Base-by-base conservation (phyloP, 495 filamentous ascomycete species). In the Talaromyces borbonicus region DNA sequence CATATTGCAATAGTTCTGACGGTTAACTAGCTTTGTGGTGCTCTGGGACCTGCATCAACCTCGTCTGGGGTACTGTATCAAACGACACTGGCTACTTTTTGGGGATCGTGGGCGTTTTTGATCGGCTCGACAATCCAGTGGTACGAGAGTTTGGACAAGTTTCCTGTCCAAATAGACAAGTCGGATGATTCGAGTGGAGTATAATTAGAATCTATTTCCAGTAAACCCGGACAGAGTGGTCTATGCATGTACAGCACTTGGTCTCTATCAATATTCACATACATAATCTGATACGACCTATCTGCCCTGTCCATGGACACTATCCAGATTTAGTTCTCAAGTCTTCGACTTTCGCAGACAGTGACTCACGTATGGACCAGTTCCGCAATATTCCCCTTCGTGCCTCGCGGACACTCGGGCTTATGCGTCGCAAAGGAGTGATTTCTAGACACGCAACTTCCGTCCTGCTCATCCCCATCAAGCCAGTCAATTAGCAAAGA, bases 101-200 rank as follows among this genome's bases (percentile, higher is more conserved):
- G 81, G 70, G 83, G 81, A 0, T 75, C 70, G 4, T 84, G 78
- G 78, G 79, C 79, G 20, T 86, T 85, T 49, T 63, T 85, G 57
- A 74, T 83, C 33, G 80, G 79, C 0, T 80, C 76, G 49, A 58
- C 58, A 6, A 65, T 83, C 19, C 81, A 84, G 65, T 80, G 75
- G 75, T 84, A 77, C 56, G 79, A 83, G 53, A 74, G 72, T 56
- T 49, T 82, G 50, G 60, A 71, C 30, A 84, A 81, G 54, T 59
- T 74, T 60, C 79, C 79, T 1, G 74, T 83, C 36, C 72, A 74
- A 50, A 54, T 54, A 24, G n/a, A n/a, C n/a, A n/a, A n/a, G n/a
- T n/a, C n/a, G n/a, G n/a, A n/a, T n/a, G n/a, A n/a, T n/a, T n/a
- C n/a, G n/a, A n/a, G n/a, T n/a, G n/a, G n/a, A n/a, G n/a, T n/a